Conservation (phyloP, 2,329 filamentous ascomycete genomes). For the Paraphaeosphaeria minitans region DNA sequence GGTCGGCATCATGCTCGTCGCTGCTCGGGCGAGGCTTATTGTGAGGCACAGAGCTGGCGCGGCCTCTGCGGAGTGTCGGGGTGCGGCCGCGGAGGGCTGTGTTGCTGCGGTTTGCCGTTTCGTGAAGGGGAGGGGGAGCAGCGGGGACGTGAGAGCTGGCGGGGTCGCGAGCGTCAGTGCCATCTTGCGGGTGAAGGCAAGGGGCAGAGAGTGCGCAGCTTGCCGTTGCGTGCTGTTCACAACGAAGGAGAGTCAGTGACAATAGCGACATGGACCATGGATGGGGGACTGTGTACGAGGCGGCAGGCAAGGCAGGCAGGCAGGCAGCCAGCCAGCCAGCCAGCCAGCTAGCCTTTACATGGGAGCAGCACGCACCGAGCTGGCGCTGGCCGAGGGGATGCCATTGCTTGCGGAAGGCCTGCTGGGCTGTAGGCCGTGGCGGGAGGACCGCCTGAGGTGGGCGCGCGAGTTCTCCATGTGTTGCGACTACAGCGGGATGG, state of each 20-base stretch:
- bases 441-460: neutral
- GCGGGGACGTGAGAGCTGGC: neutral
- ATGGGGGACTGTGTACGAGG: neutral
- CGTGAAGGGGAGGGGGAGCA: neutral
- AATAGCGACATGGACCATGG: neutral
- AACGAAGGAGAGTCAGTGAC: neutral
- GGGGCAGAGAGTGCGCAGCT: neutral
- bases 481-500: neutral
- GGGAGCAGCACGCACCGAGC: neutral
- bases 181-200: neutral
- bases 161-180: neutral
- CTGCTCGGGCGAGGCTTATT: slow-evolving; percentile 8
- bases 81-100: neutral
- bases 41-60: slow-evolving; percentile 2
- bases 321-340: too few relatives aligned
- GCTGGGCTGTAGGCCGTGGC: neutral
- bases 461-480: neutral
- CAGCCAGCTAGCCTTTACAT: neutral
- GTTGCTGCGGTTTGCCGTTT: neutral
- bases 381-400: neutral
- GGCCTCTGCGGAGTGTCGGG: neutral
- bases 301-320: neutral
- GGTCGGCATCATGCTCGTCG: neutral
- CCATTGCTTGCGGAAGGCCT: neutral
- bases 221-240: neutral